A percentile compares a stretch with the other conserved stretches of the same genome.
These are phyloP conservation scores for Pseudogymnoascus sp. DNA, from an alignment of 2,329 filamentous ascomycete genomes.

Conservation along the genomic window DNA sequence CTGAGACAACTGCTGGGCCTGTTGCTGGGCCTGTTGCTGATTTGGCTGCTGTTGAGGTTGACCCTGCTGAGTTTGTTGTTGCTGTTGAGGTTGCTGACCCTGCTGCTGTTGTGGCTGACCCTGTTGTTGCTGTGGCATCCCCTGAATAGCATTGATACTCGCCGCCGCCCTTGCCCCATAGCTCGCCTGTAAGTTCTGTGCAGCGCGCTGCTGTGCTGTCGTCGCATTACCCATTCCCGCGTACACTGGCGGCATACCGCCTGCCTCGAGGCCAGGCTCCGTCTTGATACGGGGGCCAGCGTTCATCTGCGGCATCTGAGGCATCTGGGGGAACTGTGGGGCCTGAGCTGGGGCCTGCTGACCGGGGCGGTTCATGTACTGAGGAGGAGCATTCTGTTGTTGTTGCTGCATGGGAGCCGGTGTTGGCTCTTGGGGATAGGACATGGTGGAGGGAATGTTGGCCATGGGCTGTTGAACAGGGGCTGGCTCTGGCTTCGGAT, in stretches of 20 bases:
- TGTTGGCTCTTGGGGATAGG: constrained; percentile 23
- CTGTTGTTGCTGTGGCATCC: constrained; percentile 21
- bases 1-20: constrained; percentile 17
- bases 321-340: constrained; percentile 13
- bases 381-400: constrained; percentile 11
- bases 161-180: constrained; percentile 59
- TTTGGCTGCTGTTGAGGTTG: constrained; percentile 22
- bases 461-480: constrained; percentile 30
- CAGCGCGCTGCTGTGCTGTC: constrained; percentile 48
- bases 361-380: constrained; percentile 11
- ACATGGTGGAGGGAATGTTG: constrained; percentile 26
- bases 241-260: not conserved
- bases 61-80: constrained; percentile 23
- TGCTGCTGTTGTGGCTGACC: constrained; percentile 27
- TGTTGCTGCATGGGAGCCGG: constrained; percentile 19
- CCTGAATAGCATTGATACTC: constrained; percentile 56
- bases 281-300: constrained; percentile 33
- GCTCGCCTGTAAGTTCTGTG: constrained; percentile 48
- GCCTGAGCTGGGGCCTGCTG: constrained; percentile 7
- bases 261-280: constrained; percentile 35
- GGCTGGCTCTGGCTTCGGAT: constrained; percentile 67
- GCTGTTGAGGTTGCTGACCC: constrained; percentile 22
- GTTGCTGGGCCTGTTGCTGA: constrained; percentile 17
- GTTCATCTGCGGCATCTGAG: constrained; percentile 15
- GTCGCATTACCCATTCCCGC: constrained; percentile 22